Percentiles rank a stretch among this genome's conserved stretches.
Conservation (phyloP, 148 eudicot genomes). For the Diospyros kaki region DNA sequence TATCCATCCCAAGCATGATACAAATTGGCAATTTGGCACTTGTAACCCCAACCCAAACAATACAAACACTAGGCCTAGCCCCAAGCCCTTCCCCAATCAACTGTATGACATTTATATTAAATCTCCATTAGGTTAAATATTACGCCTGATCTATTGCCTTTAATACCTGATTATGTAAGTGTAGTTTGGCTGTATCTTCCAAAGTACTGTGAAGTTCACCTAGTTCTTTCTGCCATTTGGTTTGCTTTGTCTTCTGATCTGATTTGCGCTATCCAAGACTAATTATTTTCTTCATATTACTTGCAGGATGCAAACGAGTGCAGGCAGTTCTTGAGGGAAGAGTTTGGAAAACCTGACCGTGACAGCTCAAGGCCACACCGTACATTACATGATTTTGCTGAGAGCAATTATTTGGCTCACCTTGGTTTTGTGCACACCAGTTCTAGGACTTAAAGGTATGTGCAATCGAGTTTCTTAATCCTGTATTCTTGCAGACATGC, state of each 20-base stretch:
- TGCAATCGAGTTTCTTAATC: slow-evolving; percentile 1
- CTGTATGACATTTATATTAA: no score
- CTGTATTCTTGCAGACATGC: background rate
- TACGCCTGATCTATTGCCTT: no score
- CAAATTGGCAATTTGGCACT: no score
- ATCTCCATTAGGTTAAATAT: no score
- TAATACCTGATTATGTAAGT: no score
- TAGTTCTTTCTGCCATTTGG: background rate
- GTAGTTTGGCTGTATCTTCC: background rate
- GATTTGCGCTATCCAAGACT: background rate
- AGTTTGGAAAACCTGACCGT: slow-evolving; percentile 40
- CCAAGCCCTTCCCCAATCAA: no score
- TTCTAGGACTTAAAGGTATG: slow-evolving; percentile 33
- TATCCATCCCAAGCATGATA: no score
- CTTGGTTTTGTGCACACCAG: slow-evolving; percentile 57
- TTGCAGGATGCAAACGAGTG: slow-evolving; percentile 71
- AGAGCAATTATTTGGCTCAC: slow-evolving; percentile 73
- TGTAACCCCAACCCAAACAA: no score
- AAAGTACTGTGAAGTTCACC: background rate
- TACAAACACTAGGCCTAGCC: no score
- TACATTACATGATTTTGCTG: slow-evolving; percentile 93
- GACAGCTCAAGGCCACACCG: slow-evolving; percentile 56
- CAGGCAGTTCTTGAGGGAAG: slow-evolving; percentile 66
- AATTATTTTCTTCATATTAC: background rate
- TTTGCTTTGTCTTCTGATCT: background rate